phyloP scores from a whole-genome alignment of 176 grass and related monocot species.

The Carex kokanica region DNA sequence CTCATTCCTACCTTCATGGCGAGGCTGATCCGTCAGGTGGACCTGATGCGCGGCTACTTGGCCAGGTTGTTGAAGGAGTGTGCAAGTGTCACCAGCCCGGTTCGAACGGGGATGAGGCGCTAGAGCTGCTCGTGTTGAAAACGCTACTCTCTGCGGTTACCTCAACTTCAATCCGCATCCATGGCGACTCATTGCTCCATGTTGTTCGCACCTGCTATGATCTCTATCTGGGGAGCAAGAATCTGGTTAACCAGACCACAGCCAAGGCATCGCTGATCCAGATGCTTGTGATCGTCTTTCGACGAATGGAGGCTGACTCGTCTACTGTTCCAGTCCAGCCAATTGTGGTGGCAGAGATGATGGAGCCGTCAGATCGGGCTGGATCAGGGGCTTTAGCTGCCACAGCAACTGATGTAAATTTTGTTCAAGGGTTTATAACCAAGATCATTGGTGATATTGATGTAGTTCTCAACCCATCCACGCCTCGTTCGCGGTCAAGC shows the following conservation, averaged over 20 bases:
- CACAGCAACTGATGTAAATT: conserved; percentile 49
- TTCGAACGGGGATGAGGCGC: conserved; percentile 48
- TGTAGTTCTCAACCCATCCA: conserved; percentile 57
- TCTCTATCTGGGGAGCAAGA: conserved; percentile 82
- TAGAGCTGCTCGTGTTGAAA: conserved; percentile 92
- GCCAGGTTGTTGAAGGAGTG: conserved; percentile 59
- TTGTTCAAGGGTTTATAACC: conserved; percentile 91
- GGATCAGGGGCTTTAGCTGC: conserved; percentile 39
- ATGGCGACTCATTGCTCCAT: conserved; percentile 83
- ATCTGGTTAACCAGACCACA: conserved; percentile 80
- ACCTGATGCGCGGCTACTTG: conserved; percentile 69
- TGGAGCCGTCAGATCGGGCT: conserved; percentile 53
- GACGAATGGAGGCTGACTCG: conserved; percentile 92
- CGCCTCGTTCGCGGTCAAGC: conserved; percentile 43
- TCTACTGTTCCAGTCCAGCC: conserved; percentile 88
- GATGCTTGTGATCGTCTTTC: conserved; percentile 98
- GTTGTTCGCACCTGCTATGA: conserved; percentile 90
- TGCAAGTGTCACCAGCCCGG: conserved; percentile 55
- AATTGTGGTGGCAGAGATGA: conserved; percentile 94
- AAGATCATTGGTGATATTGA: conserved; percentile 94
- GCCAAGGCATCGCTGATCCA: conserved; percentile 97
- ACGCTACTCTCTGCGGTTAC: conserved; percentile 93
- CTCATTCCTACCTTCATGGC: conserved; percentile 90
- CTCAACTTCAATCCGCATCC: conserved; percentile 76
- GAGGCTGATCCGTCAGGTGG: conserved; percentile 70